phyloP scores from a whole-genome alignment of 495 filamentous ascomycete species.

The Bryoglossum gracile region DNA sequence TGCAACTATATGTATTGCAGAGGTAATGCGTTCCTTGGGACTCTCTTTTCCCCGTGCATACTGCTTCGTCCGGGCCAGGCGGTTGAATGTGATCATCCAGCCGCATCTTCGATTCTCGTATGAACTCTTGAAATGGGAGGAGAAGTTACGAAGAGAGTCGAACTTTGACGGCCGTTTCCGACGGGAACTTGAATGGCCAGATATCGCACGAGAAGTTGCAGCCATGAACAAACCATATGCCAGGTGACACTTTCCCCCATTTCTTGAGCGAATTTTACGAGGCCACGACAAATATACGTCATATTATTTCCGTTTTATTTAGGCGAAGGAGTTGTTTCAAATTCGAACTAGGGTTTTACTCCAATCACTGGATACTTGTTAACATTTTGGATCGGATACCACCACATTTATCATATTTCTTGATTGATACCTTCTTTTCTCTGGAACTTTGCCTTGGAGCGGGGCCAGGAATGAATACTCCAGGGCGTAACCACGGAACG shows the following conservation, averaged over 20 bases:
- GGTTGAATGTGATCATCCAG: slow-evolving; percentile 65
- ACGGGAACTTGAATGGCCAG: slow-evolving; percentile 86
- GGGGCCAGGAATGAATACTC: too few species aligned
- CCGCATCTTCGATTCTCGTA: slow-evolving; percentile 55
- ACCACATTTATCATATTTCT: too few species aligned
- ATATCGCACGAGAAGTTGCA: slow-evolving; percentile 82
- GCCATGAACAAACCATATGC: slow-evolving; percentile 93
- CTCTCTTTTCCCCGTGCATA: slow-evolving; percentile 90
- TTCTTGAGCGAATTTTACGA: too few species aligned
- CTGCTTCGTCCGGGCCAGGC: slow-evolving; percentile 87
- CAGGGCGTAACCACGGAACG: too few species aligned
- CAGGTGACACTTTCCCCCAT: slow-evolving; percentile 16
- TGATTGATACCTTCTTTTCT: too few species aligned
- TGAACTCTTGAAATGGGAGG: slow-evolving; percentile 91
- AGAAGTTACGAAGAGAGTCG: slow-evolving; percentile 39
- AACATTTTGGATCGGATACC: too few species aligned
- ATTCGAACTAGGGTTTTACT: too few species aligned
- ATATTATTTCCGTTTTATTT: too few species aligned
- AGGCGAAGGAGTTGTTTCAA: too few species aligned
- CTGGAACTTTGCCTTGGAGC: too few species aligned
- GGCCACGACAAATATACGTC: too few species aligned
- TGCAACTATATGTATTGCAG: slow-evolving; percentile 96
- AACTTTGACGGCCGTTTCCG: slow-evolving; percentile 41
- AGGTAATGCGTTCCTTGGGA: slow-evolving; percentile 77
- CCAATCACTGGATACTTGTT: too few species aligned